Conservation (phyloP, 116 monocot species). For the Papilionanthe hybrid region DNA sequence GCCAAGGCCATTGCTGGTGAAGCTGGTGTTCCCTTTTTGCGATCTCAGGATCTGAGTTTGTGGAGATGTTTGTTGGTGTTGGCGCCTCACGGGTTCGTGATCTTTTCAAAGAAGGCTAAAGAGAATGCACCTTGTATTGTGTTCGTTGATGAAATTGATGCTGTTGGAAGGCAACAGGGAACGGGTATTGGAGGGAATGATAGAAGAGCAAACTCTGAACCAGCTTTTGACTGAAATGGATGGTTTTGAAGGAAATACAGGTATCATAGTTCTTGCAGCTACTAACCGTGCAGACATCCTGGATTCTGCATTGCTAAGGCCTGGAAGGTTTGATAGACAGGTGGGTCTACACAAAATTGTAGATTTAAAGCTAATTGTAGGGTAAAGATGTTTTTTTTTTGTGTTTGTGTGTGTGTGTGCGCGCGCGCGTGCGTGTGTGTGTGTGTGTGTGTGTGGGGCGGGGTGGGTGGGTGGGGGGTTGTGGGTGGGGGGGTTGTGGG, state of each 20-base stretch:
- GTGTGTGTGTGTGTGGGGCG: too few relatives aligned
- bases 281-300: constrained; percentile 58
- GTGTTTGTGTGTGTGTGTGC: too few relatives aligned
- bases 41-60: constrained; percentile 52
- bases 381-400: background rate
- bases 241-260: constrained; percentile 62
- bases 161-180: constrained; percentile 48
- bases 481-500: too few relatives aligned
- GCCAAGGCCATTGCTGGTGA: constrained; percentile 65
- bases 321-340: constrained; percentile 65
- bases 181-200: constrained; percentile 61
- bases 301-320: constrained; percentile 54
- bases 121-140: constrained; percentile 56
- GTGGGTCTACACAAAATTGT: constrained; percentile 11
- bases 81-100: constrained; percentile 54
- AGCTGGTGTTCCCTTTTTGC: constrained; percentile 67
- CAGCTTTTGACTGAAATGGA: constrained; percentile 67
- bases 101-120: constrained; percentile 57
- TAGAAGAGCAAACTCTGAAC: constrained; percentile 56
- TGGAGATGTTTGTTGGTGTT: constrained; percentile 55
- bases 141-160: constrained; percentile 54
- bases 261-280: constrained; percentile 54
- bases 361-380: background rate
- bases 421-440: too few relatives aligned
- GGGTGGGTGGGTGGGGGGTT: too few relatives aligned